Evolutionary conservation across 768 basidiomycete species (phyloP), one percentile per base, ranked within the genome.

Genomic region (Terana coerulea): DNA sequence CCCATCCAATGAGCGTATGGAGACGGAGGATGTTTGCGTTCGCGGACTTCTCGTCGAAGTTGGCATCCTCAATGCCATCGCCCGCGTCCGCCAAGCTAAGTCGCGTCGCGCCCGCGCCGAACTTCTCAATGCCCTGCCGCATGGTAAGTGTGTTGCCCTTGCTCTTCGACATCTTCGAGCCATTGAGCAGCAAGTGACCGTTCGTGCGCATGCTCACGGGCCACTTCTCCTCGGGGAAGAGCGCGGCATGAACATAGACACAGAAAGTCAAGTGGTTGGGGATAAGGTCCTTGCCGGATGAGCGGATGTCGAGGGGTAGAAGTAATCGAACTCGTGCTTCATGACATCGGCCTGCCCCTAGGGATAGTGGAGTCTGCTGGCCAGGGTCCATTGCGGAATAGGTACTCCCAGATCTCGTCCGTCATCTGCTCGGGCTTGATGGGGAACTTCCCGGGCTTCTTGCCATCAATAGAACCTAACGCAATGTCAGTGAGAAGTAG

Each of bases 81-180:
- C 97, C 97, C 24, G 94, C 93, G 72, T 98, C 95, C 22, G 97
- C 97, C 69, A 99, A 76, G 17, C 84, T 79, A 72, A 99, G 70
- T 49, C 97, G 78, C 62, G 88, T 95, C 28, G 95, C 91, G 66
- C 98, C 97, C 30, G 97, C 94, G 52, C 97, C 97, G 63, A 95
- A 98, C 76, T 98, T 98, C 69, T 84, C 77, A 53, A 95, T 83
- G 1, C 88, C 81, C 64, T 99, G 89, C 49, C 81, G 73, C 67
- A 98, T 72, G 0, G 95, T 99, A 75, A 98, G 73, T 51, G 86
- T 91, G 70, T 99, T 99, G 10, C 97, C 97, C 39, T 88, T 94
- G 67, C 88, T 90, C 79, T 98, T 99, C 34, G 84, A 86, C 97
- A 99, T 99, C 76, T 98, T 99, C 76, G 94, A 88, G 17, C 95